Evolutionary conservation across 441 rosid genomes (phyloP).

Genomic region (Populus tomentosa): DNA sequence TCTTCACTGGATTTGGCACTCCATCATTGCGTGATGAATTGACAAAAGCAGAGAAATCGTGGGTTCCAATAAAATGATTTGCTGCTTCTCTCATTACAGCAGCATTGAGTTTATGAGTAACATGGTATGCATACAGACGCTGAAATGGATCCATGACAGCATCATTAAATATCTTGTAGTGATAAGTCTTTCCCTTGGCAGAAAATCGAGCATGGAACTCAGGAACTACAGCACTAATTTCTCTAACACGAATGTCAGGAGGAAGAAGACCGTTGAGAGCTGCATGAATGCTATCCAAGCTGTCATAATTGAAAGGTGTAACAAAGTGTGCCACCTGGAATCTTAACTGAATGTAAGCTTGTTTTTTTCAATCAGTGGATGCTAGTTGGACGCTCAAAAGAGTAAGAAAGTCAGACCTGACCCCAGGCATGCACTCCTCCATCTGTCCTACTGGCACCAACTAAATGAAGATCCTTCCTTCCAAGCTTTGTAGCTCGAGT

Average conservation of each 20-base stretch:
- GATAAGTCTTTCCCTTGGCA: slow-evolving; percentile 61
- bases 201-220: slow-evolving; percentile 92
- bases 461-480: slow-evolving; percentile 62
- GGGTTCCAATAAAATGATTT: slow-evolving; percentile 52
- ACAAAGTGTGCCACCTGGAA: slow-evolving; percentile 90
- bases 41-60: slow-evolving; percentile 86
- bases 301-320: slow-evolving; percentile 74
- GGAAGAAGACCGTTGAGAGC: slow-evolving; percentile 94
- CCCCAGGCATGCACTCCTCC: slow-evolving; percentile 97
- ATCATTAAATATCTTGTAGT: slow-evolving; percentile 64
- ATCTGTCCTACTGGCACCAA: slow-evolving; percentile 90
- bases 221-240: slow-evolving; percentile 65
- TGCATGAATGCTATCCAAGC: slow-evolving; percentile 61
- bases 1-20: slow-evolving; percentile 53
- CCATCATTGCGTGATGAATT: slow-evolving; percentile 71
- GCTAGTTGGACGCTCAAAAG: slow-evolving; percentile 11
- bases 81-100: slow-evolving; percentile 69
- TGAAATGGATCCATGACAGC: slow-evolving; percentile 72
- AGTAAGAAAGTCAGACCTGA: slow-evolving; percentile 54
- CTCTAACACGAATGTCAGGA: slow-evolving; percentile 69
- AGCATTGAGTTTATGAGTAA: slow-evolving; percentile 56
- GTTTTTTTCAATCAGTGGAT: neutral
- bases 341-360: slow-evolving; percentile 17
- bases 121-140: slow-evolving; percentile 60
- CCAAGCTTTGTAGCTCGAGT: slow-evolving; percentile 56